Conservation (phyloP, 1,139 yeast genomes). For the Debaryomycetaceae sp. region DNA sequence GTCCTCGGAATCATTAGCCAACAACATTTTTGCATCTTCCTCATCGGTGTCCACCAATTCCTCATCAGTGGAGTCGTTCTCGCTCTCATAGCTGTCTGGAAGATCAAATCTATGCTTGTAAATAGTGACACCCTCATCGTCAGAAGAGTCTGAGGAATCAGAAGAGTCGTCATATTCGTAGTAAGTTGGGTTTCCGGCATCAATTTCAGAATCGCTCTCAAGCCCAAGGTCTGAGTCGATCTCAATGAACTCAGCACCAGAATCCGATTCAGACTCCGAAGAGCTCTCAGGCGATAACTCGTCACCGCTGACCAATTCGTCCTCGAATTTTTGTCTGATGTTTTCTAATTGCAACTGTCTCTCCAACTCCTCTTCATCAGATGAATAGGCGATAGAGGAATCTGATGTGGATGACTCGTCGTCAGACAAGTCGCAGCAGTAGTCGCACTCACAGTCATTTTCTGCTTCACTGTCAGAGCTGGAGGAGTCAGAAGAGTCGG, state of each 20-base stretch:
- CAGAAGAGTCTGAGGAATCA: slow-evolving; percentile 23
- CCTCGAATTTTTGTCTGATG: slow-evolving; percentile 40
- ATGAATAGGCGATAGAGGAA: slow-evolving; percentile 26
- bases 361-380: slow-evolving; percentile 30
- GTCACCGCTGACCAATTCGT: slow-evolving; percentile 31
- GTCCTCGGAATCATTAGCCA: slow-evolving; percentile 31
- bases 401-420: slow-evolving; percentile 12
- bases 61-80: slow-evolving; percentile 38
- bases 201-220: slow-evolving; percentile 17
- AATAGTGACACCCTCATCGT: slow-evolving; percentile 43
- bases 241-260: slow-evolving; percentile 32
- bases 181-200: slow-evolving; percentile 19
- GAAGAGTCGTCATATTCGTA: slow-evolving; percentile 19
- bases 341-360: slow-evolving; percentile 38
- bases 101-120: slow-evolving; percentile 42
- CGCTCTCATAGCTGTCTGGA: slow-evolving; percentile 30
- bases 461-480: slow-evolving; percentile 1
- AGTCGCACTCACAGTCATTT: slow-evolving; percentile 5
- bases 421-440: slow-evolving; percentile 5
- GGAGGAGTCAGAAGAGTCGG: slow-evolving; percentile 4
- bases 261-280: slow-evolving; percentile 20
- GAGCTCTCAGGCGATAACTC: slow-evolving; percentile 21
- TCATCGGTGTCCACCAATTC: slow-evolving; percentile 25
- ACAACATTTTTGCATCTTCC: slow-evolving; percentile 20
- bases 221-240: slow-evolving; percentile 22